Evolutionary conservation across 805 yeast genomes (phyloP).

Genomic region (Debaryomyces hansenii): DNA sequence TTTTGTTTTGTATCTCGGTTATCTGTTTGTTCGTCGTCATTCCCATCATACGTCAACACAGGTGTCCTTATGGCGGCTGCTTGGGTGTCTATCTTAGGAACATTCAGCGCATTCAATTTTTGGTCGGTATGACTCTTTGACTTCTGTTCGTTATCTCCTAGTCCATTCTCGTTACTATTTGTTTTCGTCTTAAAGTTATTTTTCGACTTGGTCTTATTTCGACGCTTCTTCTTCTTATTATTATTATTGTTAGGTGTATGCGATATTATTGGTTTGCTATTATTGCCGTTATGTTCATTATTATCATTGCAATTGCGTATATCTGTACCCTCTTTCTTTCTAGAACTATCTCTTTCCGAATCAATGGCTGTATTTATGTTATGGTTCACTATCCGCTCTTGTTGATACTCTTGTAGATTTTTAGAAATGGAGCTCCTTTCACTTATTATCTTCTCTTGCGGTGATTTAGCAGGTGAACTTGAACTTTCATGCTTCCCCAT

Average conservation of each 20-base stretch:
- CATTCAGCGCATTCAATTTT: neutral
- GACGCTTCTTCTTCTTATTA: conserved; percentile 4
- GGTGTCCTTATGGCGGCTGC: neutral
- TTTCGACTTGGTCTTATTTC: conserved; percentile 2
- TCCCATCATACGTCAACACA: too few relatives aligned
- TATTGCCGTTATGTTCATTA: neutral
- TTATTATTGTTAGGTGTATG: neutral
- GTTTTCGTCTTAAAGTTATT: neutral
- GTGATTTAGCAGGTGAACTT: neutral
- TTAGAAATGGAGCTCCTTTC: neutral
- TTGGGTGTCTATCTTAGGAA: neutral
- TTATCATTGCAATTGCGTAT: neutral
- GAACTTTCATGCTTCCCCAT: neutral
- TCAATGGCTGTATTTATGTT: neutral
- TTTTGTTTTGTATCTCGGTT: neutral
- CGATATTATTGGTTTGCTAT: neutral
- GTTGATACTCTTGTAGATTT: too few relatives aligned
- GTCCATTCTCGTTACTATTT: neutral
- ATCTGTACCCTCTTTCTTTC: neutral
- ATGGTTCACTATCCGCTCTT: neutral
- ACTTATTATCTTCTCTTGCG: neutral
- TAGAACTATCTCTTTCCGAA: neutral
- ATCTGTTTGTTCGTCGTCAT: neutral
- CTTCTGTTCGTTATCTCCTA: neutral
- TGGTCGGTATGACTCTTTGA: neutral